Percentiles rank a stretch among this genome's conserved stretches.
Conservation (phyloP, 371 early-diverging fungal genomes). For the Syncephalastrum contaminatum region DNA sequence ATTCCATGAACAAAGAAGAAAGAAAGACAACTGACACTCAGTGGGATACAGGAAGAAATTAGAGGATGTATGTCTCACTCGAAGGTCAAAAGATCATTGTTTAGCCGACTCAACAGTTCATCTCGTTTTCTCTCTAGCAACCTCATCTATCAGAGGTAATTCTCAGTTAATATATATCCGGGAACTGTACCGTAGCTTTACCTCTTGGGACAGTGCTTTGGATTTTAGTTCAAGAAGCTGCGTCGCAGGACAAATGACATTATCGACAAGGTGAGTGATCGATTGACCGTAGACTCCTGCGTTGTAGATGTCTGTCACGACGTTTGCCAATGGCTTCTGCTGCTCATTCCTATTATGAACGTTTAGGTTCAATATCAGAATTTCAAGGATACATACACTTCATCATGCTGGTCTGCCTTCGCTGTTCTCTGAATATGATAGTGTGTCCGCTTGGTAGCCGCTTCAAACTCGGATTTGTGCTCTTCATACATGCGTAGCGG, state of each 20-base stretch:
- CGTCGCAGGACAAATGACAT: slow-evolving; percentile 53
- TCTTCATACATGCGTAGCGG: slow-evolving; percentile 53
- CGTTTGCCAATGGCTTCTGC: slow-evolving; percentile 18
- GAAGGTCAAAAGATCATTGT: slow-evolving; percentile 10
- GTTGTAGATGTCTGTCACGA: slow-evolving; percentile 52
- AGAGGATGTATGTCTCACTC: neutral
- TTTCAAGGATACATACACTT: neutral
- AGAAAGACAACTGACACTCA: neutral
- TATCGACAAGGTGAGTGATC: slow-evolving; percentile 53
- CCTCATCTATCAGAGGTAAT: slow-evolving; percentile 7
- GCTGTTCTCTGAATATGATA: slow-evolving; percentile 10
- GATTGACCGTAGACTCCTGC: slow-evolving; percentile 60
- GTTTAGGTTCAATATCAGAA: neutral
- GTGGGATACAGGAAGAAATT: neutral
- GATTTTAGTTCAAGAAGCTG: slow-evolving; percentile 32
- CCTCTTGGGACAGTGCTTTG: slow-evolving; percentile 25
- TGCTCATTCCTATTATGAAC: neutral
- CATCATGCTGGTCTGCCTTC: slow-evolving; percentile 24
- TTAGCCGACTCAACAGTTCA: neutral
- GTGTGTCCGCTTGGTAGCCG: slow-evolving; percentile 14
- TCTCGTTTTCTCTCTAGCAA: slow-evolving; percentile 6
- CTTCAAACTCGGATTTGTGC: slow-evolving; percentile 37
- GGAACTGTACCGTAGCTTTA: neutral
- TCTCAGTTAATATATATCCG: too few relatives aligned
- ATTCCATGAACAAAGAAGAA: neutral